A percentile compares a stretch with the other conserved stretches of the same genome.
phyloP scores from a whole-genome alignment of 139 green algal species.

The Chlorella sp. region DNA sequence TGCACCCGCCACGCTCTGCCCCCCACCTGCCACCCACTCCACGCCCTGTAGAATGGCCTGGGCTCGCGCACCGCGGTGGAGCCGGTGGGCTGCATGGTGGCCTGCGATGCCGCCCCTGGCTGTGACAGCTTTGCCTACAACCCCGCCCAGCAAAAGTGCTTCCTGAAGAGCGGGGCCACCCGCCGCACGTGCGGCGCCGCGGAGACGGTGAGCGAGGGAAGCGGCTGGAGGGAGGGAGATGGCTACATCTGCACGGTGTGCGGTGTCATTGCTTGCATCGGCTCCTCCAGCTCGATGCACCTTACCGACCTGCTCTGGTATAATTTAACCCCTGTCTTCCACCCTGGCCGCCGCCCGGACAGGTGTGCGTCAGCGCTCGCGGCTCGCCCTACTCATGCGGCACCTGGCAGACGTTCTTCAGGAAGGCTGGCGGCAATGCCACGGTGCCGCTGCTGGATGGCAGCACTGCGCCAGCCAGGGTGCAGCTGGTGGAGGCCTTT shows the following conservation, averaged over 20 bases:
- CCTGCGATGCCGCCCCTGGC: conserved; percentile 42
- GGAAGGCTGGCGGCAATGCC: not conserved
- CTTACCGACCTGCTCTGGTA: no score
- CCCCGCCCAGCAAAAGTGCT: conserved; percentile 47
- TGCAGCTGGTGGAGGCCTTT: conserved; percentile 11
- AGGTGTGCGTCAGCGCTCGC: conserved; percentile 31
- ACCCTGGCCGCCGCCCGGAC: no score
- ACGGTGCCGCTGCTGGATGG: not conserved
- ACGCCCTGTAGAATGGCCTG: conserved; percentile 10
- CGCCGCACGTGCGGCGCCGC: conserved; percentile 12
- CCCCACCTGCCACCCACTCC: not conserved
- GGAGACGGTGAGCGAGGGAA: no score
- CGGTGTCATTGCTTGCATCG: no score
- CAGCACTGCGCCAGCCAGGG: not conserved
- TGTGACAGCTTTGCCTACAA: conserved; percentile 62
- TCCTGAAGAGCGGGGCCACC: conserved; percentile 36
- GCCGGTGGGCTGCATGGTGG: conserved; percentile 51
- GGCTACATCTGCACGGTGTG: no score
- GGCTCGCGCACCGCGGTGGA: conserved; percentile 38
- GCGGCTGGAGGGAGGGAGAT: no score
- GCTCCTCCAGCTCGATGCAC: no score
- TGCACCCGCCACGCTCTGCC: no score
- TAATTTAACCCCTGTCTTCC: no score
- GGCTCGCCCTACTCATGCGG: conserved; percentile 55
- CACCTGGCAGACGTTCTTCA: conserved; percentile 64